These are phyloP conservation scores for Blastobotrys parvus DNA, from an alignment of 805 yeast species.

Conservation along the genomic window DNA sequence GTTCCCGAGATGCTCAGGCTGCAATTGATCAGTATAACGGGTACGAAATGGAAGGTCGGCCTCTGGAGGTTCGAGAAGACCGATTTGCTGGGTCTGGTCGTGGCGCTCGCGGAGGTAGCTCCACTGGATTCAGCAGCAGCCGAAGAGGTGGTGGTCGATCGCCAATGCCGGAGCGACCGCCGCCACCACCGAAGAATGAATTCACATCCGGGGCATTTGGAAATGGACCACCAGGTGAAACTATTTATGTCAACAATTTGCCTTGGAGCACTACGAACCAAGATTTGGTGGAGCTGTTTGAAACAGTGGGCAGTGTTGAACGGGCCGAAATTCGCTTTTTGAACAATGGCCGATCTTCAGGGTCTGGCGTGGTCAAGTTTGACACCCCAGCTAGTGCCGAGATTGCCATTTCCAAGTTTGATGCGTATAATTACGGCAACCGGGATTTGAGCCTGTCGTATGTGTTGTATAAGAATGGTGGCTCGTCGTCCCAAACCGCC, in stretches of 20 bases:
- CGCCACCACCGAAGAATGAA: constrained; percentile 24
- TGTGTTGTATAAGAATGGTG: constrained; percentile 37
- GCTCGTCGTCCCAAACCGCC: not conserved
- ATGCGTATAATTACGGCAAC: constrained; percentile 78
- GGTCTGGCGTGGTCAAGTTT: constrained; percentile 79
- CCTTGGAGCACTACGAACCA: constrained; percentile 85
- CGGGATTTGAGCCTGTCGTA: constrained; percentile 61
- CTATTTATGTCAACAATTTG: constrained; percentile 65
- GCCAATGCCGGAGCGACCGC: constrained; percentile 1
- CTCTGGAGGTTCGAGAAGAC: constrained; percentile 74
- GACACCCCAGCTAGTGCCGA: constrained; percentile 60
- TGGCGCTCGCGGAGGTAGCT: constrained; percentile 6
- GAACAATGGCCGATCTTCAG: constrained; percentile 59
- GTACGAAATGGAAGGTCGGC: constrained; percentile 65
- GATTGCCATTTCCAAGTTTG: constrained; percentile 62
- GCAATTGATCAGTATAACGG: constrained; percentile 70
- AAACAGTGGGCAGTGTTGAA: constrained; percentile 67
- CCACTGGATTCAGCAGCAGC: constrained; percentile 3
- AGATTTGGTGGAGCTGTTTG: constrained; percentile 79
- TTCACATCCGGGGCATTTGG: constrained; percentile 63
- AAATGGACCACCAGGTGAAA: constrained; percentile 49
- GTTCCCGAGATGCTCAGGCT: constrained; percentile 55
- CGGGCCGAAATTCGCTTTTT: constrained; percentile 69
- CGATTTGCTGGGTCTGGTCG: constrained; percentile 26
- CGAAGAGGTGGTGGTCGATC: constrained; percentile 2